phyloP scores from a whole-genome alignment of 1,284 basidiomycete species.

The Cutaneotrichosporon sp. region DNA sequence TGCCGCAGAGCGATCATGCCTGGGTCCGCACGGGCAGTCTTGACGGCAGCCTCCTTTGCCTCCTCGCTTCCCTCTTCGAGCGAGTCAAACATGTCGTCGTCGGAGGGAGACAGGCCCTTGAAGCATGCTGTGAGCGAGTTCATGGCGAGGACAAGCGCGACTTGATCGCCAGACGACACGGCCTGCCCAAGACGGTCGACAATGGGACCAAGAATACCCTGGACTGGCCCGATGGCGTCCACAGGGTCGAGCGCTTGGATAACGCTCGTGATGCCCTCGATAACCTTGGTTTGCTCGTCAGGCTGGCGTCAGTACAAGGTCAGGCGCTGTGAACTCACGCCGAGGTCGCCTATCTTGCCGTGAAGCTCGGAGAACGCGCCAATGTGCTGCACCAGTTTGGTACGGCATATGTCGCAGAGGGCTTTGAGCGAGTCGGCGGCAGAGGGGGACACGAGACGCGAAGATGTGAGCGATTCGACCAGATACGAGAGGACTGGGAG shows the following conservation, averaged over 20 bases:
- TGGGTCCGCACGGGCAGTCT: conserved; percentile 59
- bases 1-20: conserved; percentile 61
- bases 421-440: conserved; percentile 76
- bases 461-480: conserved; percentile 55
- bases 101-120: conserved; percentile 70
- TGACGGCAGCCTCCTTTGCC: conserved; percentile 47
- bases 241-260: conserved; percentile 74
- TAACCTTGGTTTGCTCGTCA: conserved; percentile 77
- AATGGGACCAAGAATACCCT: conserved; percentile 73
- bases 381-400: conserved; percentile 71
- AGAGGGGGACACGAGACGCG: conserved; percentile 64
- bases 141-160: conserved; percentile 57
- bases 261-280: conserved; percentile 83
- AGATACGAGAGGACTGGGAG: conserved; percentile 61
- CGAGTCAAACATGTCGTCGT: conserved; percentile 59
- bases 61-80: conserved; percentile 49
- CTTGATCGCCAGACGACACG: conserved; percentile 43
- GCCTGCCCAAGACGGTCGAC: conserved; percentile 63
- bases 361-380: conserved; percentile 75
- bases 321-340: conserved; percentile 52
- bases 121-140: conserved; percentile 74
- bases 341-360: conserved; percentile 64
- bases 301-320: conserved; percentile 52
- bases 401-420: conserved; percentile 77
- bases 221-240: conserved; percentile 70